phyloP scores from a whole-genome alignment of 2,329 filamentous ascomycete genomes.

The Fusarium citri region DNA sequence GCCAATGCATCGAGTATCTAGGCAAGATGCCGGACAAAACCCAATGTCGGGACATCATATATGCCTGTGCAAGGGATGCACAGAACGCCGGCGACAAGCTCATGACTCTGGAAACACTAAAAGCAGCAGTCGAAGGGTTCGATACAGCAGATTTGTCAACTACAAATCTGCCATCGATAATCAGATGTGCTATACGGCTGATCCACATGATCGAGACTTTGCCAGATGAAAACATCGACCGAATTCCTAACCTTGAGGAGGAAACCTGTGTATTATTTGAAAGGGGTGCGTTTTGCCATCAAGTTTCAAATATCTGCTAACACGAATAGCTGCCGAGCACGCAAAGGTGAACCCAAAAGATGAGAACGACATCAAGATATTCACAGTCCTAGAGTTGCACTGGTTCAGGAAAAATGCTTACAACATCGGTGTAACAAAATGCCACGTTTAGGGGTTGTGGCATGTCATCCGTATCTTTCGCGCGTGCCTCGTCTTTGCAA shows the following conservation, averaged over 20 bases:
- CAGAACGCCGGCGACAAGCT: conserved; percentile 71
- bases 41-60: conserved; percentile 69
- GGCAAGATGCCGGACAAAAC: conserved; percentile 64
- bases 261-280: conserved; percentile 67
- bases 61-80: conserved; percentile 84
- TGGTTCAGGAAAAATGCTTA: conserved; percentile 90
- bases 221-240: conserved; percentile 29
- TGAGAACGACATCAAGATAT: conserved; percentile 59
- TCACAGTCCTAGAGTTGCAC: conserved; percentile 75
- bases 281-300: conserved; percentile 50
- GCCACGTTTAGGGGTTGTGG: conserved; percentile 64
- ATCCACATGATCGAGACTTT: conserved; percentile 56
- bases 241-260: conserved; percentile 46
- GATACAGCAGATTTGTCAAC: conserved; percentile 31
- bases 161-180: conserved; percentile 52
- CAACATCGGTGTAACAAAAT: conserved; percentile 76
- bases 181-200: conserved; percentile 65
- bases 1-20: conserved; percentile 72
- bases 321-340: conserved; percentile 42
- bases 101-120: conserved; percentile 61
- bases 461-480: conserved; percentile 67
- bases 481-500: conserved; percentile 64
- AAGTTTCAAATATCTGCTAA: conserved; percentile 17
- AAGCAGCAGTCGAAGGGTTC: conserved; percentile 48
- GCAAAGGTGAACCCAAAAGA: conserved; percentile 53